Evolutionary conservation across 352 stramenopile species (phyloP).

Genomic region (Pythium sp.): DNA sequence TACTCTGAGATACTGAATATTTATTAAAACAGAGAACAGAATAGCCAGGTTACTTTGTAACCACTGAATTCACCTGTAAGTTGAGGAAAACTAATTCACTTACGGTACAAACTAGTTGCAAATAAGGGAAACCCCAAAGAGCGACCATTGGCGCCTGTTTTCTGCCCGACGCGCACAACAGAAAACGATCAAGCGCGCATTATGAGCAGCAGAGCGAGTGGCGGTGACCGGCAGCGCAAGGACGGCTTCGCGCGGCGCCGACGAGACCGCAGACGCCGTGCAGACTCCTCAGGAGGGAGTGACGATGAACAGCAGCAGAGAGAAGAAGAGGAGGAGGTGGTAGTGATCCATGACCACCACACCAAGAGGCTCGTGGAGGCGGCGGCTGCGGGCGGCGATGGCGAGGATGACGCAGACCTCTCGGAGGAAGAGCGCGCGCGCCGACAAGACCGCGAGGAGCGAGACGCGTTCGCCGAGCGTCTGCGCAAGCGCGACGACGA

Average conservation of each 20-base stretch:
- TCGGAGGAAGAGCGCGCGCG: conserved; percentile 46
- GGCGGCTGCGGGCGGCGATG: conserved; percentile 2
- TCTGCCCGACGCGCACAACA: too few relatives aligned
- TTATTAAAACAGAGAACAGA: too few relatives aligned
- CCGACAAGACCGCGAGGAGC: conserved; percentile 62
- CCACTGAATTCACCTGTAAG: too few relatives aligned
- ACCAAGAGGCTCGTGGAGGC: conserved; percentile 36
- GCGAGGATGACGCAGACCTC: conserved; percentile 11
- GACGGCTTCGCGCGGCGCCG: conserved; percentile 17
- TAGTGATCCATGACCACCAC: conserved; percentile 43
- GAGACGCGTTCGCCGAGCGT: conserved; percentile 80
- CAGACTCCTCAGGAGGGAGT: conserved; percentile 3
- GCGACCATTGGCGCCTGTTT: too few relatives aligned
- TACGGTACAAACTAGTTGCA: too few relatives aligned
- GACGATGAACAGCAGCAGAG: not conserved
- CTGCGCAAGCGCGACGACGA: conserved; percentile 77
- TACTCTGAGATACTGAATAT: too few relatives aligned
- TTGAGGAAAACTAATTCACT: too few relatives aligned
- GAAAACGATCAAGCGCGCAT: too few relatives aligned
- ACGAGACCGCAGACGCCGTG: conserved; percentile 5
- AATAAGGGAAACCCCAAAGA: too few relatives aligned
- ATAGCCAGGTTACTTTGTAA: too few relatives aligned
- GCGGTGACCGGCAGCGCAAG: conserved; percentile 12
- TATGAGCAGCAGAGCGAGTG: conserved; percentile 16
- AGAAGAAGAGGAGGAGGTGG: conserved; percentile 19